Evolutionary conservation across 2,329 filamentous ascomycete genomes (phyloP), one percentile per base, ranked within the genome.

Genomic region (Phialocephala sp.): DNA sequence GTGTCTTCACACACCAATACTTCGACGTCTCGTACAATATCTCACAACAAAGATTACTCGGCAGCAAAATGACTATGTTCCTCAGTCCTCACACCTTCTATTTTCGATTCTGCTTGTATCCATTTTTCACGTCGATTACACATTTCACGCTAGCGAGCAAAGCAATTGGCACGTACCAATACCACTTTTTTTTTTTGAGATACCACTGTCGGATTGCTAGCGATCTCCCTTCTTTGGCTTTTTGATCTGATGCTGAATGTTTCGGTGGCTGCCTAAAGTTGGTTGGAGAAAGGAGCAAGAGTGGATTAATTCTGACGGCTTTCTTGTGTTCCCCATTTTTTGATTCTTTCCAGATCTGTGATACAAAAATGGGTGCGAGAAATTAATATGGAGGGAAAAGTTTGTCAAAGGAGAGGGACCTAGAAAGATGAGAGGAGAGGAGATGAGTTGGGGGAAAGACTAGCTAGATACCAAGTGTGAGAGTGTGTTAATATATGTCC

Each of bases 201-300:
- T 72, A 72, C 69, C 68, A 72, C 57, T 39, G 63, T 59, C 67
- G 67, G 71, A 72, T 71, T 72, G 71, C 69, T 70, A 72, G 71
- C 67, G 66, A 72, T 72, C 66, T 71, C 64, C 58, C 18, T 67
- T 65, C 50, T 63, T 68, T 65, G 22, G 22, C 12, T 54, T 54
- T 39, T 54, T 47, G 15, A 52, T 60, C 39, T 58, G 52, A 12
- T 55, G 52, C 24, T 20, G 15, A 22, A 22, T 56, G 52, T 22
- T 36, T 27, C 18, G 52, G 52, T 37, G 27, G 14, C 9, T 54
- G 27, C 52, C 52, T 56, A 24, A 56, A 8, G 52, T 35, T n/a
- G n/a, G n/a, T 56, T 36, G n/a, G 24, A 36, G n/a, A 27, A 20
- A n/a, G 18, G 20, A 36, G 18, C 11, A 24, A 36, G 54, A n/a